These are phyloP conservation scores for Limonium bicolor DNA, from an alignment of 148 eudicot species.

Conservation along the genomic window DNA sequence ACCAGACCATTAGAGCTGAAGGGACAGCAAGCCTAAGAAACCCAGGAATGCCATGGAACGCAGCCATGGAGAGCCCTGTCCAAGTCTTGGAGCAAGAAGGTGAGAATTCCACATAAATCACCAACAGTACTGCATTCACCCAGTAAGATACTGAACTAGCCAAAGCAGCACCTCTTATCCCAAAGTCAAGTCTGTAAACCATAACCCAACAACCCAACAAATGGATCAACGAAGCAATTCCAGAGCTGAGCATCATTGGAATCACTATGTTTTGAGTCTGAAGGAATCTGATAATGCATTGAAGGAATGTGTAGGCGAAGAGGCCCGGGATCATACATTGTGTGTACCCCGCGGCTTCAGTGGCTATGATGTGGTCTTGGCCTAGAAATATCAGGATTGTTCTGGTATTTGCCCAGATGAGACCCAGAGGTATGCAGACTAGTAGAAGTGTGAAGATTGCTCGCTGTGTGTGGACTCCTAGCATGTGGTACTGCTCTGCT, in stretches of 20 bases:
- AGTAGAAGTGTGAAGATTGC: conserved; percentile 3
- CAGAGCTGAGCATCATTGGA: conserved; percentile 1
- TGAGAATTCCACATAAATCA: conserved; percentile 4
- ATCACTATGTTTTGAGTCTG: conserved; percentile 10
- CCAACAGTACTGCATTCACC: background rate
- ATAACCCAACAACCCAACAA: conserved; percentile 6
- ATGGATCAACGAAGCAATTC: background rate
- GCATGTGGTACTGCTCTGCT: conserved; percentile 13
- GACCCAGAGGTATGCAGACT: background rate
- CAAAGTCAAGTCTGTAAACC: conserved; percentile 1
- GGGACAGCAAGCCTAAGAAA: background rate
- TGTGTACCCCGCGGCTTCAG: background rate
- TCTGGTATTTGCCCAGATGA: conserved; percentile 1
- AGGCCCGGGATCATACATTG: conserved; percentile 3
- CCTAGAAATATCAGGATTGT: conserved; percentile 6
- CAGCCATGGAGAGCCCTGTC: background rate
- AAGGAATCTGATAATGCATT: conserved; percentile 3
- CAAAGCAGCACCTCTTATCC: conserved; percentile 5
- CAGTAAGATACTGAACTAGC: conserved; percentile 1
- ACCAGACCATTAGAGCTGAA: background rate
- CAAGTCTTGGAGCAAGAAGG: conserved; percentile 1
- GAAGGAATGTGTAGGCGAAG: conserved; percentile 5
- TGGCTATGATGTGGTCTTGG: conserved; percentile 2
- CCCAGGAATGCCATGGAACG: background rate
- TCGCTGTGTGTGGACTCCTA: conserved; percentile 11